A percentile compares a stretch with the other conserved stretches of the same genome.
Evolutionary conservation across 1,139 yeast genomes (phyloP).

Genomic region (Hyphopichia wangnamkhiaoensis): DNA sequence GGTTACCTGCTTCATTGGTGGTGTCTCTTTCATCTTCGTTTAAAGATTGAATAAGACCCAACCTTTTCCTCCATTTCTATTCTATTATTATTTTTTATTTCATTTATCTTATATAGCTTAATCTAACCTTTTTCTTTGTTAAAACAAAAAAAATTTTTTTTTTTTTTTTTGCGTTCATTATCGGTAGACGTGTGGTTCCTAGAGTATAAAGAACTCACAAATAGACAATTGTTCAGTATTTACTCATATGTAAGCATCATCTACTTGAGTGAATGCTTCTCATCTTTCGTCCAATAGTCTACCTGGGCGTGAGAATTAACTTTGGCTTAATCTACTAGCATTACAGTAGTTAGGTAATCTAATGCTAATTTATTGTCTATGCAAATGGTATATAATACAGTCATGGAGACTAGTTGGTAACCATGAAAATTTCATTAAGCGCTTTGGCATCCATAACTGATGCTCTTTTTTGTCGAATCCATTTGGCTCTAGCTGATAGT

Average conservation of each 20-base stretch:
- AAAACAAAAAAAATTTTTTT: not conserved
- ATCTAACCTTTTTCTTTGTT: too few relatives aligned
- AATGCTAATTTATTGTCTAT: not conserved
- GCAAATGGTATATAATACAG: not conserved
- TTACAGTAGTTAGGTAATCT: not conserved
- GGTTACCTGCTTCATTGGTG: conserved; percentile 40
- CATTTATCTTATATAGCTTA: not conserved
- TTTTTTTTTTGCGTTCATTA: not conserved
- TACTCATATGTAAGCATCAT: not conserved
- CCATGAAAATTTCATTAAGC: conserved; percentile 90
- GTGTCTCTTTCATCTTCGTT: conserved; percentile 35
- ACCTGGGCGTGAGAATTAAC: too few relatives aligned
- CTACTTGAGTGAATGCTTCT: too few relatives aligned
- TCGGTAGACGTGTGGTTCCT: not conserved
- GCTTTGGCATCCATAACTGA: conserved; percentile 89
- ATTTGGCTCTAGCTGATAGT: conserved; percentile 77
- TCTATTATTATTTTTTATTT: not conserved
- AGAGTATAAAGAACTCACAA: not conserved
- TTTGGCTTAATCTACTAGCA: not conserved
- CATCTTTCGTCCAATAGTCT: too few relatives aligned
- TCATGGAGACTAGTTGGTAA: conserved; percentile 40
- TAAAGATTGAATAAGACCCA: conserved; percentile 15
- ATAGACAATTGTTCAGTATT: not conserved
- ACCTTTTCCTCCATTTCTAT: too few relatives aligned
- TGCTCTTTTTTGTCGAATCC: conserved; percentile 86